Conservation (phyloP, 2,329 filamentous ascomycete genomes). For the Neonectria punicea region DNA sequence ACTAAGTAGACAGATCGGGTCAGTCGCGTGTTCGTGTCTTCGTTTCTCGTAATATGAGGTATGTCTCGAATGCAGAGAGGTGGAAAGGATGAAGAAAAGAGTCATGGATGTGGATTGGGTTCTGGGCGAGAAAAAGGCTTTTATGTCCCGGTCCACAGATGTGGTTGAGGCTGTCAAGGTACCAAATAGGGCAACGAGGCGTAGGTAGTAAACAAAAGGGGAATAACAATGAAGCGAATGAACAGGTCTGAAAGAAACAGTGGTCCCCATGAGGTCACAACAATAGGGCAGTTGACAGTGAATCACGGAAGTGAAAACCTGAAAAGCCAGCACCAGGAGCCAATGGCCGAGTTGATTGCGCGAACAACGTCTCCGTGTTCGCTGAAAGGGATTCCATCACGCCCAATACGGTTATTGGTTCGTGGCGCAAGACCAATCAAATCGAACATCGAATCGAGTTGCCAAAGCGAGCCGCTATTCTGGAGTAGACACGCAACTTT, state of each 20-base stretch:
- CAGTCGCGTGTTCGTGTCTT: slow-evolving; percentile 21
- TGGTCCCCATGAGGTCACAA: slow-evolving; percentile 6
- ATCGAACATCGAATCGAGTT: slow-evolving; percentile 1
- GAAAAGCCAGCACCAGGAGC: neutral
- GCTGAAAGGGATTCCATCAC: neutral
- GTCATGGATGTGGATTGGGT: slow-evolving; percentile 1
- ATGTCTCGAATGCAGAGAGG: neutral
- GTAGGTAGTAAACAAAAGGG: slow-evolving; percentile 1
- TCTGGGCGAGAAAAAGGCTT: neutral
- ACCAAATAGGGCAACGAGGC: neutral
- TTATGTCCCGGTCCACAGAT: neutral
- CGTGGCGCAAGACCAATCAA: neutral
- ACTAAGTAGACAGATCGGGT: slow-evolving; percentile 26
- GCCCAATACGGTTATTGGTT: neutral
- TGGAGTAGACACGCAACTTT: slow-evolving; percentile 13
- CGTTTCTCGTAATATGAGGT: neutral
- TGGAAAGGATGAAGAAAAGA: neutral
- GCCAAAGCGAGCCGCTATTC: slow-evolving; percentile 1
- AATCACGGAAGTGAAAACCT: neutral
- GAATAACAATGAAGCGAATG: slow-evolving; percentile 11
- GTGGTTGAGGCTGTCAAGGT: neutral
- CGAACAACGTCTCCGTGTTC: neutral
- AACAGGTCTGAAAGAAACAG: slow-evolving; percentile 15
- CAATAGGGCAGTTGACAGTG: slow-evolving; percentile 5
- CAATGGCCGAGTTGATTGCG: neutral